Base-by-base conservation (phyloP, 2,329 filamentous ascomycete species). In the Phyllosticta citriasiana region DNA sequence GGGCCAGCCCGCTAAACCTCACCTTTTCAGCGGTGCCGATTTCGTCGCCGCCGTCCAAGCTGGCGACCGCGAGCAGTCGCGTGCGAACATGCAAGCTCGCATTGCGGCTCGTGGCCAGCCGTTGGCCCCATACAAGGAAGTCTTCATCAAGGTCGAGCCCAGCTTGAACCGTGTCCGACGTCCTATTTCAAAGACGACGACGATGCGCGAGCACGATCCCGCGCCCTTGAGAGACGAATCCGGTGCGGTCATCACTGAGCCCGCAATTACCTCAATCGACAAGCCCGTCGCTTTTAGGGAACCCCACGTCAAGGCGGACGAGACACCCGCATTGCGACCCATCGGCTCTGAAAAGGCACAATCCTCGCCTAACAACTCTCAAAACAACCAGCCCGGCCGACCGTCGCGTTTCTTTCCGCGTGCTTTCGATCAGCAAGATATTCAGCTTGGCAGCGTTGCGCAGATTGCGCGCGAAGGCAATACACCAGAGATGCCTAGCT, bases 331-430 rank as follows among this genome's bases (percentile, higher is more conserved):
- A 14, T 33, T 59, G 19, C 55, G 53, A n/a, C 60, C 55, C 19
- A 57, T 57, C 19, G 56, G 55, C 22, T 30, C 60, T 4, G 60
- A 57, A 52, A 62, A 62, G 47, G 60, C 53, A 4, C 60, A 62
- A 12, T 55, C 53, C 25, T 58, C 60, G 19, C 60, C 60, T 19
- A 52, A 47, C 27, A 57, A 52, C 5, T 16, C 40, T 16, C 3
- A 5, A 4, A 61, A 33, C 51, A 22, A 51, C 24, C 50, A 57
- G 25, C 22, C 55, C 26, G 52, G 51, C n/a, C 62, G 58, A 30
- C 53, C 71, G 8, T 75, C 73, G 5, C 71, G 73, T 14, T 75
- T 74, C 67, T 75, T 75, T 57, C 72, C 73, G 51, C 59, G 59
- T 27, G 16, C 54, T 7, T 7, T n/a, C 14, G 40, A 47, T n/a